Evolutionary conservation across 805 yeast genomes (phyloP).

Genomic region (Sugiyamaella americana): DNA sequence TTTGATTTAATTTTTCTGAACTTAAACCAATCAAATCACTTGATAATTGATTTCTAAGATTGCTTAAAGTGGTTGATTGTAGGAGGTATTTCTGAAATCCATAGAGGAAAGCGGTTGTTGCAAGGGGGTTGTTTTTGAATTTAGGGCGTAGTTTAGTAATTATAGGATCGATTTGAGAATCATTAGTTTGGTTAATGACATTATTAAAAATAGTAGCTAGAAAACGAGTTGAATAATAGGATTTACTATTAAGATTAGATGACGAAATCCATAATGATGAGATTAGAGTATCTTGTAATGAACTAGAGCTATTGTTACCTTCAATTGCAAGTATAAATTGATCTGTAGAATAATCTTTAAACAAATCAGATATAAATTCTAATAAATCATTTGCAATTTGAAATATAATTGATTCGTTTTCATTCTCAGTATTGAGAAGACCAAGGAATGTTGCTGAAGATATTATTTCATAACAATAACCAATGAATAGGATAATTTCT

Average conservation of each 20-base stretch:
- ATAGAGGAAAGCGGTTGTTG: not conserved
- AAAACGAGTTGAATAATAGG: conserved; percentile 13
- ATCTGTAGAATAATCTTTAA: not conserved
- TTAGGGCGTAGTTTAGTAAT: conserved; percentile 2
- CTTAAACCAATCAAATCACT: conserved; percentile 46
- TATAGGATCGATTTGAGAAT: not conserved
- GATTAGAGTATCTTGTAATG: not conserved
- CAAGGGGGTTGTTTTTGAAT: not conserved
- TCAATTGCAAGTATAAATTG: not conserved
- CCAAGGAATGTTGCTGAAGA: not conserved
- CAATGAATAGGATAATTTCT: not conserved
- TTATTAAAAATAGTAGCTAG: not conserved
- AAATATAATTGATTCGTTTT: too few species aligned
- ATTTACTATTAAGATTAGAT: conserved; percentile 1
- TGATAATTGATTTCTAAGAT: conserved; percentile 53
- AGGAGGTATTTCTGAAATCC: conserved; percentile 7
- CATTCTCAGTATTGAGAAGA: not conserved
- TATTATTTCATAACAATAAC: not conserved
- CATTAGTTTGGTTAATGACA: not conserved
- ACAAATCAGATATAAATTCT: not conserved
- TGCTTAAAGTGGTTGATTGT: conserved; percentile 28
- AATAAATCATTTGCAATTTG: not conserved
- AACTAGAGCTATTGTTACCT: not conserved
- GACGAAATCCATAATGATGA: conserved; percentile 3
- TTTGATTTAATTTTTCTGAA: not conserved